Percentiles rank a stretch among this genome's conserved stretches.
Conservation (phyloP, 768 basidiomycete species). For the Phanerodontia chrysosporium region DNA sequence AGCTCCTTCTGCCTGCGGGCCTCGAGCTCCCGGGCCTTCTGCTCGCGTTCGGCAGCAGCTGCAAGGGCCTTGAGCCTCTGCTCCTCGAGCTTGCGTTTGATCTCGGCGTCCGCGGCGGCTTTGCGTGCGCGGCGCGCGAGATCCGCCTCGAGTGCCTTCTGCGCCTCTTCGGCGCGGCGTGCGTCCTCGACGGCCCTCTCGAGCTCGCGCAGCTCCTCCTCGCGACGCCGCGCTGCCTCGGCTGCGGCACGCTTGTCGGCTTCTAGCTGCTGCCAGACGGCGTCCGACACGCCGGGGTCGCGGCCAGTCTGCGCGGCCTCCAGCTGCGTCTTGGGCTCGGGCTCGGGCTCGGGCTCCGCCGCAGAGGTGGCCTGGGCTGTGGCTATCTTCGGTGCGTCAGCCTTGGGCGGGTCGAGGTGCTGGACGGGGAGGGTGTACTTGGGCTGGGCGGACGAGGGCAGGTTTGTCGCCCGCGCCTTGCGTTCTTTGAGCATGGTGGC, state of each 20-base stretch:
- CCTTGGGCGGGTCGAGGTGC: neutral
- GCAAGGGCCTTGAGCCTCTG: neutral
- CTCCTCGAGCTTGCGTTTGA: neutral
- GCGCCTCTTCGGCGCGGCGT: neutral
- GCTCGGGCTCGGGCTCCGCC: neutral
- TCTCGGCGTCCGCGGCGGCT: constrained; percentile 1
- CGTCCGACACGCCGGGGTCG: constrained; percentile 51
- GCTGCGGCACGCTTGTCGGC: constrained; percentile 32
- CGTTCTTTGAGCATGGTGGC: constrained; percentile 14
- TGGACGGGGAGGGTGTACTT: neutral
- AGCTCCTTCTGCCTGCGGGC: constrained; percentile 26
- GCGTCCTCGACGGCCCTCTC: neutral
- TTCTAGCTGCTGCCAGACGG: constrained; percentile 48
- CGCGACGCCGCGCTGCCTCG: constrained; percentile 20
- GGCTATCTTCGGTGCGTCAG: neutral
- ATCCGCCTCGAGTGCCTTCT: constrained; percentile 7
- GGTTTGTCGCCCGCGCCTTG: constrained; percentile 2
- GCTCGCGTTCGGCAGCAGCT: constrained; percentile 16
- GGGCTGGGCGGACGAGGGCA: neutral
- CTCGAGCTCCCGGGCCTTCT: constrained; percentile 22
- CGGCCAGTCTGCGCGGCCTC: constrained; percentile 16
- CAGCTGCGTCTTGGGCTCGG: neutral
- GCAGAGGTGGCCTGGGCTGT: neutral
- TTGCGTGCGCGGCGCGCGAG: neutral
- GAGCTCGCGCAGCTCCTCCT: constrained; percentile 15